These are phyloP conservation scores for Thelonectria blattea DNA, from an alignment of 2,329 filamentous ascomycete genomes.

Conservation along the genomic window DNA sequence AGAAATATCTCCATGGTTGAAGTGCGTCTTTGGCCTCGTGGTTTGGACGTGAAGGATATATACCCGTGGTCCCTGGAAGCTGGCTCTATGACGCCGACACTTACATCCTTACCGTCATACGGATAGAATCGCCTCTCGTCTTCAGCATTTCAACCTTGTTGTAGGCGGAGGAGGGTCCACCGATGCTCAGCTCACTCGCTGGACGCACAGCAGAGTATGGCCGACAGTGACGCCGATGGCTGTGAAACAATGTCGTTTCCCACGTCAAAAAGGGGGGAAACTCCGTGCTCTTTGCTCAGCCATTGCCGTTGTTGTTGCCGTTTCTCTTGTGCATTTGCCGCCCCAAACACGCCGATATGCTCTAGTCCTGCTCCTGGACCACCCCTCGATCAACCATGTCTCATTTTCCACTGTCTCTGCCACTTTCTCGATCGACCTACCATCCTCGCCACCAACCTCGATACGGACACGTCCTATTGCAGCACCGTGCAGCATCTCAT, in stretches of 20 bases:
- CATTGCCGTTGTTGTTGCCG: conserved; percentile 10
- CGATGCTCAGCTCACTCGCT: conserved; percentile 39
- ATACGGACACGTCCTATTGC: conserved; percentile 11
- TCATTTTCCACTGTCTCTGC: conserved; percentile 12
- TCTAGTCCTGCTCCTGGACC: neutral
- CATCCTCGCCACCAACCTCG: conserved; percentile 14
- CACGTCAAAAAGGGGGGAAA: conserved; percentile 30
- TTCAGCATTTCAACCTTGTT: conserved; percentile 5
- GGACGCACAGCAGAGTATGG: conserved; percentile 44
- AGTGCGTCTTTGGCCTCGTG: neutral
- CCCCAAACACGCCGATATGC: conserved; percentile 7
- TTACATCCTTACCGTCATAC: conserved; percentile 5
- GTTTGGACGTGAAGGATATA: conserved; percentile 4
- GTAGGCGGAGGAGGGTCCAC: conserved; percentile 40
- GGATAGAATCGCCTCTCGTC: conserved; percentile 13
- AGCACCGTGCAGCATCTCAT: conserved; percentile 4
- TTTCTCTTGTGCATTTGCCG: conserved; percentile 6
- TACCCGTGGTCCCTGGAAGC: neutral
- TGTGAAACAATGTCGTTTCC: conserved; percentile 40
- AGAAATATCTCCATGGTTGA: neutral
- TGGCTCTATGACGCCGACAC: conserved; percentile 6
- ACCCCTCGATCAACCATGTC: conserved; percentile 15
- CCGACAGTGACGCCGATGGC: conserved; percentile 46
- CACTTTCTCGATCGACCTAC: conserved; percentile 8
- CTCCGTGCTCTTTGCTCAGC: conserved; percentile 16